These are phyloP conservation scores for Xylariaceae sp. DNA, from an alignment of 2,329 filamentous ascomycete genomes.

Conservation along the genomic window DNA sequence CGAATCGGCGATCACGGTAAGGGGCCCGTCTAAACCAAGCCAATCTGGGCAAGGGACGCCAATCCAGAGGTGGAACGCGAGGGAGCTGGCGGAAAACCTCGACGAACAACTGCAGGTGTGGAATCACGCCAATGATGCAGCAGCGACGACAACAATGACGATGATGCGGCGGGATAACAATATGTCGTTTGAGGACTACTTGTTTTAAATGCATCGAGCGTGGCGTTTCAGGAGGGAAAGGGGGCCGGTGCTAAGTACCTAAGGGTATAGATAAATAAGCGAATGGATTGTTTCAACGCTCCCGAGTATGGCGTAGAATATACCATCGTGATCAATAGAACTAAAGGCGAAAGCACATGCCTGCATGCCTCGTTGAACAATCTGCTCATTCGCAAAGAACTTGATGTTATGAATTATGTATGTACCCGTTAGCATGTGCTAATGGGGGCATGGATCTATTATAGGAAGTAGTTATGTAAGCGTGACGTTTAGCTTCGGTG, in stretches of 20 bases:
- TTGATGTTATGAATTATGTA: no score
- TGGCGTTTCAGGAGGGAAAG: slow-evolving; percentile 10
- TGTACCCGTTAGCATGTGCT: no score
- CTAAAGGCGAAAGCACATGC: no score
- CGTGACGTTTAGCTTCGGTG: background rate
- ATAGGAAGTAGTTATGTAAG: no score
- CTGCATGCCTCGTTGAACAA: no score
- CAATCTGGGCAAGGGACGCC: slow-evolving; percentile 42
- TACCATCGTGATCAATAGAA: background rate
- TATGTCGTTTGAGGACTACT: slow-evolving; percentile 23
- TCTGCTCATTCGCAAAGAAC: background rate
- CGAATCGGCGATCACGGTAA: slow-evolving; percentile 41
- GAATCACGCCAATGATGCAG: slow-evolving; percentile 29
- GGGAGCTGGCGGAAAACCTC: slow-evolving; percentile 21
- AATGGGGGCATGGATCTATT: no score
- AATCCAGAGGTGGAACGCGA: slow-evolving; percentile 23
- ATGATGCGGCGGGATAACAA: slow-evolving; percentile 3
- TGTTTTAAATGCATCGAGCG: slow-evolving; percentile 28
- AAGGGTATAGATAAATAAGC: background rate
- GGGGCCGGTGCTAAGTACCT: no score
- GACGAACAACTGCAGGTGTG: slow-evolving; percentile 27
- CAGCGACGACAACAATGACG: slow-evolving; percentile 4
- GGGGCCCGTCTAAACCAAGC: slow-evolving; percentile 41
- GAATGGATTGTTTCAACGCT: background rate
- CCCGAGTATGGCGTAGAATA: background rate